Base-by-base conservation (phyloP, 1,284 basidiomycete species). In the Coniophora puteana region DNA sequence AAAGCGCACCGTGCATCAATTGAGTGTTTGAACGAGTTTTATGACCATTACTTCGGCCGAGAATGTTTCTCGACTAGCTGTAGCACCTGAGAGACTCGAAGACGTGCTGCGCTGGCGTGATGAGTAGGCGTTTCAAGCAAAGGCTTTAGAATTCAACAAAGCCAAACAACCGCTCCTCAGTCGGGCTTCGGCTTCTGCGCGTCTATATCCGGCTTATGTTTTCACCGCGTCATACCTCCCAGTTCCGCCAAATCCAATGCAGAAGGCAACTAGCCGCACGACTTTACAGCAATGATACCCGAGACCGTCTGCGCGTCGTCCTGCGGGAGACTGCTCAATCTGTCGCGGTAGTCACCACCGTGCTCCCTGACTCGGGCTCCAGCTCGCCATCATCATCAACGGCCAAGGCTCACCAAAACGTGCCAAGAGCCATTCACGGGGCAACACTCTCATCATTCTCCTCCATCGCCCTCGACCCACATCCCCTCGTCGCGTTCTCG, bases 371-470 rank as follows among this genome's bases (percentile, higher is more conserved):
- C 21, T 13, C 43, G 14, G 11, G 6, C 17, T n/a, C 4, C 18
- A 8, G 8, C 22, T 4, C n/a, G 8, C 14, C 29, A 21, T 20
- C 5, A 35, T 30, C 41, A n/a, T n/a, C 40, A 27, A 43, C 47
- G 30, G 35, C 37, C 26, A 41, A 33, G 18, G 10, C 32, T 20
- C 40, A 38, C 26, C 28, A 42, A 38, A 36, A 37, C 34, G 22
- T 44, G n/a, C 42, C 43, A 34, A 31, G 46, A n/a, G 51, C 47
- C 5, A 83, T 71, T 51, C 92, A 95, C 61, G 93, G 93, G 48
- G 90, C 91, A 29, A 95, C 93, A 1, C 72, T 96, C 29, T 94
- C 93, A 5, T 94, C 92, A 0, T 91, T 95, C 59, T 83, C 89
- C 20, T 92, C 90, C n/a, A 81, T 95, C 52, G 81, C 92, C 1